Base-by-base conservation (phyloP, 257 asterid genomes). In the Lycium ferocissimum region DNA sequence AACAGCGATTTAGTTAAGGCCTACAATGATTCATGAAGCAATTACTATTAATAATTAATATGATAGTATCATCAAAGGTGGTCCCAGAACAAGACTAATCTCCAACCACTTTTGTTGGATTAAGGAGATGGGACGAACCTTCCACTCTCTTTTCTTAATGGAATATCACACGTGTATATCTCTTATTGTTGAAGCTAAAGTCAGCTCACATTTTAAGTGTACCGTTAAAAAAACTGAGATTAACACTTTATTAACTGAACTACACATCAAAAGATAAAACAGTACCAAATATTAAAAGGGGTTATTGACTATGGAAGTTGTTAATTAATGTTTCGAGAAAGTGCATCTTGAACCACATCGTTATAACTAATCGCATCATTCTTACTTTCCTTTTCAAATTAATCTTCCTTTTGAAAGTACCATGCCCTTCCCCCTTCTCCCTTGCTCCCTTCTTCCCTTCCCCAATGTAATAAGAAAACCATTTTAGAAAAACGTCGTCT, bases 61-160 rank as follows among this genome's bases (percentile, higher is more conserved):
- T 43, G 47, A 22, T 58, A 51, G 33, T 53, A 78, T 53, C 82
- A 78, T 53, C 63, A 26, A 76, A 78, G 26, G 20, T 62, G 81
- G 65, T 53, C 65, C 82, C 65, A 26, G 5, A 78, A 51, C 49
- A 53, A 14, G 82, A 78, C 66, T 78, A 22, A 13, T 78, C 82
- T 53, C 43, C 66, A 53, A 78, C 82, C 65, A 53, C 65, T 78
- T 49, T 78, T 53, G 82, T 78, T 53, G 1, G 65, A 76, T 76
- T 76, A 13, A 75, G 22, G 47, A 76, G 82, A 53, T 76, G 49
- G 5, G 53, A 4, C 62, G 53, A 53, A 78, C 43, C 82, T 1
- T 33, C 82, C 59, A 78, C 65, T 22, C 14, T 51, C 53, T 14
- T 51, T 67, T 1, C 53, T 69, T 69, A 69, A 37, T 37, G 78